Percentiles rank a stretch among this genome's conserved stretches.
Conservation (phyloP, 176 grass and related monocot species). For the Rhynchospora breviuscula region DNA sequence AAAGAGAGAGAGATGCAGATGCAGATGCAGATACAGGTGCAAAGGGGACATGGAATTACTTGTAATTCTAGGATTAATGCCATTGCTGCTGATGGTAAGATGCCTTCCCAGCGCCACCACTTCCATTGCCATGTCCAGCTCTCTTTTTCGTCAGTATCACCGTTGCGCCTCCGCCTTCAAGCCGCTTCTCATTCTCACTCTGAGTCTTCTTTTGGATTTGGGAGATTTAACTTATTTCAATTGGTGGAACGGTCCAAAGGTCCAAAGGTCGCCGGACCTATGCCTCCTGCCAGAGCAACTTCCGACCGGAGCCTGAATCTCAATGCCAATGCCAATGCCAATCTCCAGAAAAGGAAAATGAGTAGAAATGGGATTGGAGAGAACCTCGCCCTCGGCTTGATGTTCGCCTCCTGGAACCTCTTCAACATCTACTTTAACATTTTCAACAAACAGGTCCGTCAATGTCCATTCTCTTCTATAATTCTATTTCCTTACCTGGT, state of each 20-base stretch:
- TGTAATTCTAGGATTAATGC: too few relatives aligned
- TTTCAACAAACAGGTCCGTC: conserved; percentile 62
- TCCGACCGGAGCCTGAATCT: background rate
- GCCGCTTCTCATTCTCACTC: too few relatives aligned
- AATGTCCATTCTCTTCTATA: background rate
- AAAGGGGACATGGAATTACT: background rate
- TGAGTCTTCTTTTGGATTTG: too few relatives aligned
- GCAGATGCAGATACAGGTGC: background rate
- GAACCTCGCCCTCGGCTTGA: conserved; percentile 34
- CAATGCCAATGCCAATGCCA: background rate
- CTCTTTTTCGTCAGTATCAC: background rate
- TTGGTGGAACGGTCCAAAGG: background rate
- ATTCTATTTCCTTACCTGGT: background rate
- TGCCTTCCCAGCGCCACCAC: too few relatives aligned
- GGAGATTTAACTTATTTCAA: too few relatives aligned
- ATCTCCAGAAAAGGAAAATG: background rate
- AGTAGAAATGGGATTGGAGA: background rate
- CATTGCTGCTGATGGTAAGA: too few relatives aligned
- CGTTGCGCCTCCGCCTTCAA: background rate
- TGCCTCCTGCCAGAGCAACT: background rate
- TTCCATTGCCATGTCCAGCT: background rate
- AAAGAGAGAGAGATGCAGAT: background rate
- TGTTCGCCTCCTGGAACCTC: conserved; percentile 63
- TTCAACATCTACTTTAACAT: conserved; percentile 91
- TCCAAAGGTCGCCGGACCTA: too few relatives aligned